phyloP scores from a whole-genome alignment of 495 filamentous ascomycete genomes.

The Aspergillus affinis region DNA sequence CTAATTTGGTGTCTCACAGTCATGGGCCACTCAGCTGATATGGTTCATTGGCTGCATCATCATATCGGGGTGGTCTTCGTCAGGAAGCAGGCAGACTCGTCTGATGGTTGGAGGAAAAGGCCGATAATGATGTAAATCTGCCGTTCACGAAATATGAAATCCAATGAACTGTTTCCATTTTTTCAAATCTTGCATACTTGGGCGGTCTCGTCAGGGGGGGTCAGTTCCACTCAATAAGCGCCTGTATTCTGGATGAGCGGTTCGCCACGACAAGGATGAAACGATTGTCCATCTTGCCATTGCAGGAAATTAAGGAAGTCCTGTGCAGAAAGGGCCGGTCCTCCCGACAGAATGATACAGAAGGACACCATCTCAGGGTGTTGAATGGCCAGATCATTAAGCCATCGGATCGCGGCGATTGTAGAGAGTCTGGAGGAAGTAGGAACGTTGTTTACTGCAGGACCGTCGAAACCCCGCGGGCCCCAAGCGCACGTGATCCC shows the following conservation, averaged over 20 bases:
- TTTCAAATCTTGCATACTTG: conserved; percentile 12
- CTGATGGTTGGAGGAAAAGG: conserved; percentile 28
- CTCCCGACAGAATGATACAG: background rate
- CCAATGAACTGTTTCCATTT: conserved; percentile 29
- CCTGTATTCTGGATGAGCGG: conserved; percentile 28
- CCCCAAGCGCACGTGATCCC: background rate
- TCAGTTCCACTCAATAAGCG: conserved; percentile 41
- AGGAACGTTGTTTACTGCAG: background rate
- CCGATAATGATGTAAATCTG: conserved; percentile 12
- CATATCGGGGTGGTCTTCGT: conserved; percentile 36
- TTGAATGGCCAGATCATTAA: background rate
- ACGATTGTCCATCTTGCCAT: conserved; percentile 1
- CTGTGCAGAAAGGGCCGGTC: background rate
- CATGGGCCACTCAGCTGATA: conserved; percentile 16
- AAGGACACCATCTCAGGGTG: background rate
- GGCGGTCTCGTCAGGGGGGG: conserved; percentile 19
- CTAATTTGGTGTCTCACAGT: conserved; percentile 37
- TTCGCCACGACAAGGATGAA: conserved; percentile 16
- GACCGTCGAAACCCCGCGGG: background rate
- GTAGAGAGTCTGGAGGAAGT: no score
- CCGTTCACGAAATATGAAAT: conserved; percentile 25
- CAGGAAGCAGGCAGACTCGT: conserved; percentile 22
- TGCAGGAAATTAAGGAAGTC: background rate
- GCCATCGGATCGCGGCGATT: no score
- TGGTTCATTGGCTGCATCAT: conserved; percentile 29